Base-by-base conservation (phyloP, 768 basidiomycete genomes). In the Psilocybe cyanescens region DNA sequence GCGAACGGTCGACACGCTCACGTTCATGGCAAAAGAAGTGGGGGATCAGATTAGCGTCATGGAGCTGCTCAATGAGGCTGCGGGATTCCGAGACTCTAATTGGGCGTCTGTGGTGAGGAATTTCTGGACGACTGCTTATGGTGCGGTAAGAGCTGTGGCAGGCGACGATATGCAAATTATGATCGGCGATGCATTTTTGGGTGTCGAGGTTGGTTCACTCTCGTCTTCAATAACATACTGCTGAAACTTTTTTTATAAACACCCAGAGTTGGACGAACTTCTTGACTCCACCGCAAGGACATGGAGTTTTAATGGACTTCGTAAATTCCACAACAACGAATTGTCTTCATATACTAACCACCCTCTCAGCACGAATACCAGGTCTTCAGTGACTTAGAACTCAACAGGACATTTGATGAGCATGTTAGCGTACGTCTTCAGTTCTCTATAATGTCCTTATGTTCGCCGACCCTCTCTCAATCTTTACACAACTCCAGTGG, bases 181-280 rank as follows among this genome's bases (percentile, higher is more conserved):
- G 84, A 88, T 91, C 63, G 86, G 86, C 4, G 89, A 91, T 71
- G 89, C 85, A 2, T 91, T 91, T 68, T 73, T 86, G 29, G 86
- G 86, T 4, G 83, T 90, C 8, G 65, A 78, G 61, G 85, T 86
- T 65, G 51, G 59, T 63, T 44, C 33, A 52, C 37, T 41, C 50
- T 58, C 24, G 35, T 11, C 33, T 29, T 55, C 31, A 51, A 30
- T 19, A 30, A 16, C 12, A 24, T 28, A 31, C 37, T 62, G 54
- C 28, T 68, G 55, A 8, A 53, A 8, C 8, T 30, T 8, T 44
- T 44, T 8, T 62, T 12, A n/a, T 55, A n/a, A 3, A 6, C 57
- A 17, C 64, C 14, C 41, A 88, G 83, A 81, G 75, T 57, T 92
- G 89, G 88, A 73, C 77, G 29, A 76, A 79, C 51, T 91, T 89